A percentile compares a stretch with the other conserved stretches of the same genome.
Conservation (phyloP, 106 monocot species). For the Triglochin maritima region DNA sequence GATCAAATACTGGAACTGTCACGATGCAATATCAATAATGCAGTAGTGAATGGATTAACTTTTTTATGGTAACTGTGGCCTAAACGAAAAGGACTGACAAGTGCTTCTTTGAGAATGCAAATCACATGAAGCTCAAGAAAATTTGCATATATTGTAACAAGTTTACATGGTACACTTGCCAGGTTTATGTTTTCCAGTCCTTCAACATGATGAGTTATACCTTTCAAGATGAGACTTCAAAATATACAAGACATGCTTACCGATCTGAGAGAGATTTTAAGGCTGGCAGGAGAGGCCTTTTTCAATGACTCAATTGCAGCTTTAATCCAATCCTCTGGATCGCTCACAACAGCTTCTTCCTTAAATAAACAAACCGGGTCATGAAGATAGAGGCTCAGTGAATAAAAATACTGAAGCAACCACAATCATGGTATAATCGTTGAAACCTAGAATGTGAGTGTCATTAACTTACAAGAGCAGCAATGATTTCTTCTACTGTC, state of each 20-base stretch:
- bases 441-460: background rate
- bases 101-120: too few relatives aligned
- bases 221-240: too few relatives aligned
- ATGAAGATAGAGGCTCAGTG: background rate
- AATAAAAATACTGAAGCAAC: background rate
- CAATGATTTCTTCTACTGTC: constrained; percentile 79
- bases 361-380: constrained; percentile 11
- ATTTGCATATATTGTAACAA: too few relatives aligned
- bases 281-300: constrained; percentile 84
- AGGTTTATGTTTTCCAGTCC: too few relatives aligned
- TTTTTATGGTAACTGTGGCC: too few relatives aligned
- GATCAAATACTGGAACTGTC: too few relatives aligned
- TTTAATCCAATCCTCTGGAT: constrained; percentile 48
- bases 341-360: constrained; percentile 51
- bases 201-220: too few relatives aligned
- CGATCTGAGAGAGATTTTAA: constrained; percentile 80
- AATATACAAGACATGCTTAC: constrained; percentile 15
- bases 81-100: too few relatives aligned
- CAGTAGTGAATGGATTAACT: too few relatives aligned
- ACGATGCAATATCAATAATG: too few relatives aligned
- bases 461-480: constrained; percentile 65
- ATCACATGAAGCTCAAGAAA: too few relatives aligned
- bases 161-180: too few relatives aligned
- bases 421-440: background rate
- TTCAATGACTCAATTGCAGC: constrained; percentile 62